Base-by-base conservation (phyloP, 805 yeast genomes). In the Yarrowia hollandica region DNA sequence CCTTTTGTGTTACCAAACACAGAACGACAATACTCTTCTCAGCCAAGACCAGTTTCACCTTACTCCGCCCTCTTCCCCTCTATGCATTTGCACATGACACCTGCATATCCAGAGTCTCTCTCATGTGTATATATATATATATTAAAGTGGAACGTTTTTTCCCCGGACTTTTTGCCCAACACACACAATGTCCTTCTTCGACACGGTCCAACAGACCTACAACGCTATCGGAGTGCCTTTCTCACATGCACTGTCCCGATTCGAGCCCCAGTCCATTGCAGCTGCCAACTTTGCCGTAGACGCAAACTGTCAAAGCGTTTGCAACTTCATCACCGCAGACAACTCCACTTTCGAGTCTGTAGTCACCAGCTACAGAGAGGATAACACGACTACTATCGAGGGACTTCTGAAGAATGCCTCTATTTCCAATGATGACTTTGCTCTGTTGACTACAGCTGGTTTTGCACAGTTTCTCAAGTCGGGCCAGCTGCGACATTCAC, bases 1-100 rank as follows among this genome's bases (percentile, higher is more conserved):
- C n/a, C n/a, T n/a, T n/a, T n/a, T n/a, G n/a, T n/a, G n/a, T n/a
- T n/a, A n/a, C n/a, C n/a, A n/a, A n/a, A n/a, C n/a, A n/a, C n/a
- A n/a, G n/a, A n/a, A n/a, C n/a, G n/a, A n/a, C n/a, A n/a, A n/a
- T n/a, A n/a, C n/a, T n/a, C n/a, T n/a, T n/a, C n/a, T n/a, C n/a
- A n/a, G n/a, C n/a, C n/a, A n/a, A n/a, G n/a, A n/a, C 14, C 44
- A 23, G 48, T 41, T 18, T 41, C 48, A 41, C 48, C n/a, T 41
- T 22, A 41, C 48, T 41, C 48, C 48, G 48, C 33, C 48, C 48
- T 25, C 48, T 31, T 41, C 48, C 9, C 18, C 25, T 26, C n/a
- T 5, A 41, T 41, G 48, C 48, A 26, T 41, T 41, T 16, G 16
- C 48, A 41, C 46, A 41, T 41, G 46, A 41, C 15, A 41, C 46